phyloP scores from a whole-genome alignment of 805 yeast genomes.

The Wickerhamomyces canadensis region DNA sequence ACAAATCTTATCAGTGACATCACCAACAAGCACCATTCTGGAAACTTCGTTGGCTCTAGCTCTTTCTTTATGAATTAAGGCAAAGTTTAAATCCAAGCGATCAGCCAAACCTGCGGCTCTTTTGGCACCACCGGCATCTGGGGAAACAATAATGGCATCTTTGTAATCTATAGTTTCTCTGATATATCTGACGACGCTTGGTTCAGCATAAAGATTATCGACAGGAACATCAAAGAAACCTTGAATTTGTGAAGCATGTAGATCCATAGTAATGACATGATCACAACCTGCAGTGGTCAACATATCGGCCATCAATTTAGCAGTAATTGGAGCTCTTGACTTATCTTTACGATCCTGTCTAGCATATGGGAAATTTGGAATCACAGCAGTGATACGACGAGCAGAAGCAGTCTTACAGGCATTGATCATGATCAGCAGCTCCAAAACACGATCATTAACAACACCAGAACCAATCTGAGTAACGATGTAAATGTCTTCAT shows the following conservation, averaged over 20 bases:
- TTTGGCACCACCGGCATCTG: constrained; percentile 90
- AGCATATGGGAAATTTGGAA: constrained; percentile 84
- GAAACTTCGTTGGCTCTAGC: constrained; percentile 80
- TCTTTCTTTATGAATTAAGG: constrained; percentile 80
- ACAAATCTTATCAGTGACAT: constrained; percentile 70
- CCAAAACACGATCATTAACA: constrained; percentile 71
- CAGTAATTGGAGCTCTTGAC: constrained; percentile 80
- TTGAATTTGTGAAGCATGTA: constrained; percentile 86
- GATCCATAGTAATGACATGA: constrained; percentile 82
- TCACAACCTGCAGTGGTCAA: constrained; percentile 80
- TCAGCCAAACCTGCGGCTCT: constrained; percentile 86
- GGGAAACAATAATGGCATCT: constrained; percentile 73
- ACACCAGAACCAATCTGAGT: constrained; percentile 78
- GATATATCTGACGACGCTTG: constrained; percentile 71
- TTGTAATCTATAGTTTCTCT: constrained; percentile 52
- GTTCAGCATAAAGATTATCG: constrained; percentile 81
- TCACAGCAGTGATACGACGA: constrained; percentile 74
- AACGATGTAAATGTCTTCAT: constrained; percentile 75
- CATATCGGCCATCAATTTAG: constrained; percentile 79
- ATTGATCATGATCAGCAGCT: constrained; percentile 69
- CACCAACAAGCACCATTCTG: constrained; percentile 82
- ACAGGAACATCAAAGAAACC: constrained; percentile 83
- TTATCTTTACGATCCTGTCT: constrained; percentile 85
- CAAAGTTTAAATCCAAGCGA: constrained; percentile 71
- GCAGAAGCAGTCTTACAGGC: constrained; percentile 84